phyloP scores from a whole-genome alignment of 1,139 yeast genomes.

The Saccharomyces hybrid region DNA sequence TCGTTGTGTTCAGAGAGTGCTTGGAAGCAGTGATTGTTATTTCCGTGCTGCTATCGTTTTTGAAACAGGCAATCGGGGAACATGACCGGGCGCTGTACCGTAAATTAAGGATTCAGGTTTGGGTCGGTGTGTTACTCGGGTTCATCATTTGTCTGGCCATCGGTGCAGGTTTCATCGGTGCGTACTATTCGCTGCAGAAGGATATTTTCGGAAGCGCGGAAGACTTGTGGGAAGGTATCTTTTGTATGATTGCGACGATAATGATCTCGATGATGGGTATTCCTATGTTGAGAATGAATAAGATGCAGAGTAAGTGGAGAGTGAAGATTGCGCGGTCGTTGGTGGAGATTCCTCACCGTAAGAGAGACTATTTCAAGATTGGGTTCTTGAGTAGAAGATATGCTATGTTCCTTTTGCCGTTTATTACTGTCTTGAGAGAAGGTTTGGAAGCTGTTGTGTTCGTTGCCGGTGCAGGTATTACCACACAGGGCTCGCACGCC shows the following conservation, averaged over 20 bases:
- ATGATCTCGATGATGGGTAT: conserved; percentile 87
- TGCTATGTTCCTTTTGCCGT: conserved; percentile 71
- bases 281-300: conserved; percentile 74
- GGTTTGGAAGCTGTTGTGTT: conserved; percentile 89
- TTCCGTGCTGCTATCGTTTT: conserved; percentile 74
- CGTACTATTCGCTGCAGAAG: conserved; percentile 68
- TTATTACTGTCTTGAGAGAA: conserved; percentile 78
- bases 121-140: conserved; percentile 76
- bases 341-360: conserved; percentile 36
- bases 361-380: conserved; percentile 32
- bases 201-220: conserved; percentile 81
- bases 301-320: conserved; percentile 85
- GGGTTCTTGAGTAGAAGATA: conserved; percentile 46
- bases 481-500: conserved; percentile 44
- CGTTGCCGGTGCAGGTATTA: conserved; percentile 79
- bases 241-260: conserved; percentile 69
- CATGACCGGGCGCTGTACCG: conserved; percentile 31
- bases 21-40: conserved; percentile 82
- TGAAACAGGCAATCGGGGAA: conserved; percentile 47
- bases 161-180: conserved; percentile 66
- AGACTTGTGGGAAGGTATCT: conserved; percentile 85
- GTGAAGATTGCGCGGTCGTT: conserved; percentile 51
- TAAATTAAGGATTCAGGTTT: conserved; percentile 57
- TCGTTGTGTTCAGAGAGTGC: conserved; percentile 79
- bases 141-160: conserved; percentile 63